A percentile compares a stretch with the other conserved stretches of the same genome.
Evolutionary conservation across 768 basidiomycete genomes (phyloP).

Genomic region (Termitomyces sp.): DNA sequence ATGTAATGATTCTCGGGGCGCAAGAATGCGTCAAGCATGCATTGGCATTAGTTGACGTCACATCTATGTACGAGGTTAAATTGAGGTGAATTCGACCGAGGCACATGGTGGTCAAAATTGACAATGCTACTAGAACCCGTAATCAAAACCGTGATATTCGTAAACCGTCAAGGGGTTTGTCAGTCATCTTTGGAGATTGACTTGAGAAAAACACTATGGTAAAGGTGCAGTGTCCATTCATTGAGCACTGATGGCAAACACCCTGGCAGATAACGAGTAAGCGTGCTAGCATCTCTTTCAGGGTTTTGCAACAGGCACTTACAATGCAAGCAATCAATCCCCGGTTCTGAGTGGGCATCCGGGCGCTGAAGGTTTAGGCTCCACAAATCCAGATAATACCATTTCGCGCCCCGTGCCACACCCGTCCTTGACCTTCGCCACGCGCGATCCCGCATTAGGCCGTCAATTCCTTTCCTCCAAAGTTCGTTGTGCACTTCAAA

Average conservation of each 20-base stretch:
- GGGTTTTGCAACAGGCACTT: constrained; percentile 2
- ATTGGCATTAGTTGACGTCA: no score
- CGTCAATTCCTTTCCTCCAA: constrained; percentile 15
- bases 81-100: neutral
- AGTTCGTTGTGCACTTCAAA: constrained; percentile 21
- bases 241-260: constrained; percentile 21
- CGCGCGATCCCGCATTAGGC: constrained; percentile 14
- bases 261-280: constrained; percentile 10
- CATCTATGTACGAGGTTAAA: no score
- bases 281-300: neutral
- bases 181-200: constrained; percentile 5
- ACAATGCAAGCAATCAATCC: constrained; percentile 26
- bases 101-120: neutral
- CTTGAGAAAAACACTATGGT: constrained; percentile 17
- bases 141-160: neutral
- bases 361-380: constrained; percentile 21
- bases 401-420: constrained; percentile 14
- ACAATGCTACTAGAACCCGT: neutral
- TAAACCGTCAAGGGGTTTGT: neutral
- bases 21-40: neutral
- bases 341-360: constrained; percentile 25
- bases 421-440: constrained; percentile 12
- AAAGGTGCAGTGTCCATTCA: constrained; percentile 22
- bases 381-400: constrained; percentile 26
- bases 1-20: neutral